phyloP scores from a whole-genome alignment of 768 basidiomycete genomes.

The Tubosaeta sp. region DNA sequence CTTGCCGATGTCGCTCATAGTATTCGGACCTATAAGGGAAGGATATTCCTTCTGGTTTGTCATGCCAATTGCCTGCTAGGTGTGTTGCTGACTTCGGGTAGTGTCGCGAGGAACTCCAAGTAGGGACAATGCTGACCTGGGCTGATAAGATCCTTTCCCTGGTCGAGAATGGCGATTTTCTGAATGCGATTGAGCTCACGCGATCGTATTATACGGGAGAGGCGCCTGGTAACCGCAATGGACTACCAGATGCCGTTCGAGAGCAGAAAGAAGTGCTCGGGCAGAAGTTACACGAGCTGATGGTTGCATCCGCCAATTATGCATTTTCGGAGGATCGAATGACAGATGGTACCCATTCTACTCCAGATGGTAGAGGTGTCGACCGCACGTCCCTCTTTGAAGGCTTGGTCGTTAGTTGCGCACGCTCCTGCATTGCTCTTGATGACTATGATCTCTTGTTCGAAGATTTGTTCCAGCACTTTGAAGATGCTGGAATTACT shows the following conservation, averaged over 20 bases:
- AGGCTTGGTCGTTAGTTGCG: slow-evolving; percentile 72
- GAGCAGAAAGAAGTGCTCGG: slow-evolving; percentile 64
- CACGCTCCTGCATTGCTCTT: slow-evolving; percentile 75
- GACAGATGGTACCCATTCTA: slow-evolving; percentile 80
- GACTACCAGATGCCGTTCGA: slow-evolving; percentile 66
- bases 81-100: slow-evolving; percentile 25
- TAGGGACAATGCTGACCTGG: slow-evolving; percentile 90
- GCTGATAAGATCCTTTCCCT: slow-evolving; percentile 84
- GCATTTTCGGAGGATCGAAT: slow-evolving; percentile 95
- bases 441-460: slow-evolving; percentile 84
- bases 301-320: slow-evolving; percentile 84
- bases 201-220: slow-evolving; percentile 76
- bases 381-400: slow-evolving; percentile 90
- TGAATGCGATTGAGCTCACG: slow-evolving; percentile 84
- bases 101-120: slow-evolving; percentile 65
- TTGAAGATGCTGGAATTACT: slow-evolving; percentile 78
- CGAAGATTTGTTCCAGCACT: slow-evolving; percentile 89
- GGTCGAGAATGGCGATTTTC: slow-evolving; percentile 83
- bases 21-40: slow-evolving; percentile 81
- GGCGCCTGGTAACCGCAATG: slow-evolving; percentile 82
- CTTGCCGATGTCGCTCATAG: slow-evolving; percentile 61
- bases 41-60: slow-evolving; percentile 83
- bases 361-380: slow-evolving; percentile 82
- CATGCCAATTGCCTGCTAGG: not conserved
- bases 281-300: slow-evolving; percentile 71